These are phyloP conservation scores for Didymellaceae sp. DNA, from an alignment of 2,329 filamentous ascomycete species.

Conservation along the genomic window DNA sequence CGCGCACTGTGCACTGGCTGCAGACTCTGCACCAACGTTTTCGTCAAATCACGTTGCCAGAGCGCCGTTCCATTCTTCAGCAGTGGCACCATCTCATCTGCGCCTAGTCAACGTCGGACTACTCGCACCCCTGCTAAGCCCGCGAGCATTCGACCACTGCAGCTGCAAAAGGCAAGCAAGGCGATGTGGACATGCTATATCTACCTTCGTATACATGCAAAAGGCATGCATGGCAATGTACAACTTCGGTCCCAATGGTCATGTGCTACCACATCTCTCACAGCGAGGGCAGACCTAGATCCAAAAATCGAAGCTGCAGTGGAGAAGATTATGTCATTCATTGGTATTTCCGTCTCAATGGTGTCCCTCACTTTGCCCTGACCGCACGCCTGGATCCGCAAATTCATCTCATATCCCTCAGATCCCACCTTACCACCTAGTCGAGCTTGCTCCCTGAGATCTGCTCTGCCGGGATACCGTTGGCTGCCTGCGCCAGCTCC, in stretches of 20 bases:
- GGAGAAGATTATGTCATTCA: constrained; percentile 16
- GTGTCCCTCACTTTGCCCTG: constrained; percentile 15
- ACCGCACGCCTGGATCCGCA: constrained; percentile 9
- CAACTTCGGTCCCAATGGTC: constrained; percentile 3
- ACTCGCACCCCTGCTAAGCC: constrained; percentile 4
- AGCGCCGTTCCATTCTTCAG: constrained; percentile 9
- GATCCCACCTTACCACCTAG: neutral
- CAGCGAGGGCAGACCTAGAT: constrained; percentile 7
- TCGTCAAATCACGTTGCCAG: constrained; percentile 18
- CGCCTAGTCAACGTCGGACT: constrained; percentile 14
- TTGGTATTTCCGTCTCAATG: constrained; percentile 10
- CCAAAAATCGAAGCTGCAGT: constrained; percentile 2
- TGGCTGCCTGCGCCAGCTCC: constrained; percentile 37
- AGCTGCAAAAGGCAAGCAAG: constrained; percentile 10
- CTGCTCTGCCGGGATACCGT: constrained; percentile 43
- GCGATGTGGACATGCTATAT: neutral
- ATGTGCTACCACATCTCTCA: constrained; percentile 13
- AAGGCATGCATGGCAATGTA: constrained; percentile 15
- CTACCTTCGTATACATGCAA: neutral
- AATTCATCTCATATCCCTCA: neutral
- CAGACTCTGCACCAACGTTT: constrained; percentile 15
- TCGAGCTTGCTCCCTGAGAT: constrained; percentile 10
- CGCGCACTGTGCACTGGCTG: constrained; percentile 9
- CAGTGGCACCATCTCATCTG: constrained; percentile 8
- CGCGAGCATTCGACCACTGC: neutral